Evolutionary conservation across 1,284 basidiomycete genomes (phyloP).

Genomic region (Phenoliferia sp.): DNA sequence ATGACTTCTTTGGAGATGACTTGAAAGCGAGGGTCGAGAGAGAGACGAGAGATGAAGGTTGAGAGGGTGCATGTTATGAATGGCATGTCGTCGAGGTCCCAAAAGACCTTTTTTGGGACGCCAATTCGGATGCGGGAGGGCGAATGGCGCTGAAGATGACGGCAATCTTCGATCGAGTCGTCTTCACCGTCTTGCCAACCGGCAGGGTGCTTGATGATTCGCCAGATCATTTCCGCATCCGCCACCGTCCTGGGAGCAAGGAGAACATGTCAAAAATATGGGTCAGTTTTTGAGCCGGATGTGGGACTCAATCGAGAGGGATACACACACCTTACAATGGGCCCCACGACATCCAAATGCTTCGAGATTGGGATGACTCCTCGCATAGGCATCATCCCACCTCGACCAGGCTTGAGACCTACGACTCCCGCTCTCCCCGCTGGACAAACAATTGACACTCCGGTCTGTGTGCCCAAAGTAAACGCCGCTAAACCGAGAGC

Average conservation of each 20-base stretch:
- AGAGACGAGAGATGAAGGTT: background rate
- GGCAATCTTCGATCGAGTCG: background rate
- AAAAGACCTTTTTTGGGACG: background rate
- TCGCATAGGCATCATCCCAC: background rate
- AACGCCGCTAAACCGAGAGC: background rate
- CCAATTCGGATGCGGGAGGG: background rate
- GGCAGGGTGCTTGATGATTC: background rate
- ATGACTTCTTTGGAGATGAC: background rate
- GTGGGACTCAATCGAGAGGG: too few species aligned
- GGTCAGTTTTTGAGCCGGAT: too few species aligned
- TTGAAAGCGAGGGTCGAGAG: background rate
- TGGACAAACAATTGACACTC: background rate
- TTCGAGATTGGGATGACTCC: constrained; percentile 1
- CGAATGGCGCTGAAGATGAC: background rate
- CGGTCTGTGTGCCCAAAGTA: background rate
- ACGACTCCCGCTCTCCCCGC: background rate
- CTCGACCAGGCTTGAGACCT: background rate
- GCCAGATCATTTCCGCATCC: background rate
- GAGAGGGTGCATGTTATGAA: background rate
- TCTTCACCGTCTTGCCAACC: background rate
- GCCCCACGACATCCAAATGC: background rate
- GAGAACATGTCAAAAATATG: background rate
- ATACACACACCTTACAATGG: background rate
- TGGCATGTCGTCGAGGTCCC: background rate
- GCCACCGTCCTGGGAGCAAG: background rate